Evolutionary conservation across 495 filamentous ascomycete species (phyloP).

Genomic region (Penicillium silybi): DNA sequence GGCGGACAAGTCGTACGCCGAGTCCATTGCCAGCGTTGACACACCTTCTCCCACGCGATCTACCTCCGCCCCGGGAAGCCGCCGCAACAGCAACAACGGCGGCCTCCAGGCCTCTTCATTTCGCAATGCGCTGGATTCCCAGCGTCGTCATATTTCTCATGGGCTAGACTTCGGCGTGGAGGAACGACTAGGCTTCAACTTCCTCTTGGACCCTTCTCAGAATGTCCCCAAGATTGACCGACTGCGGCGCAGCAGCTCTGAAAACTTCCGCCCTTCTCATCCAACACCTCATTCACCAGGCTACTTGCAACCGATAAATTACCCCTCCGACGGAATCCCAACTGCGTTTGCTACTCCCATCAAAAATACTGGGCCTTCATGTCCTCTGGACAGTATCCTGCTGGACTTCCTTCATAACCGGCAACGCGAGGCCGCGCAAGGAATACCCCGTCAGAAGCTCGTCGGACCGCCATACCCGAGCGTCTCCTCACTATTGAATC

Average conservation of each 20-base stretch:
- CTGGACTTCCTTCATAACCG: constrained; percentile 71
- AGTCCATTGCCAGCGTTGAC: constrained; percentile 32
- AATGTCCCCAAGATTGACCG: constrained; percentile 40
- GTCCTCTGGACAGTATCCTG: constrained; percentile 68
- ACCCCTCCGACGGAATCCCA: constrained; percentile 19
- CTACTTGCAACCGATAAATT: constrained; percentile 24
- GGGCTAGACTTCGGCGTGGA: constrained; percentile 52
- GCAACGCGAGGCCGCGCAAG: constrained; percentile 59
- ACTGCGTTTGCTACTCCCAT: constrained; percentile 48
- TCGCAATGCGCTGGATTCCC: constrained; percentile 42
- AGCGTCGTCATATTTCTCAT: constrained; percentile 52
- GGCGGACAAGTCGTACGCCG: constrained; percentile 25
- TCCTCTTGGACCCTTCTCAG: constrained; percentile 55
- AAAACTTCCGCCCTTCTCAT: constrained; percentile 20
- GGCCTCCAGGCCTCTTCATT: constrained; percentile 19
- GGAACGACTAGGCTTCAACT: constrained; percentile 65
- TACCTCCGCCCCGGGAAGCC: constrained; percentile 22
- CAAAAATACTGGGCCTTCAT: constrained; percentile 59
- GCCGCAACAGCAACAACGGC: constrained; percentile 29
- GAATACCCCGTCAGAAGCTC: constrained; percentile 55
- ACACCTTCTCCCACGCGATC: constrained; percentile 38
- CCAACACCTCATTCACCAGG: constrained; percentile 20
- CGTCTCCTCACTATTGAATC: constrained; percentile 69
- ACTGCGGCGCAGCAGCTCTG: constrained; percentile 30
- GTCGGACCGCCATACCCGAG: constrained; percentile 72